Evolutionary conservation across 805 yeast genomes (phyloP).

Genomic region (Komagataella kurtzmanii): DNA sequence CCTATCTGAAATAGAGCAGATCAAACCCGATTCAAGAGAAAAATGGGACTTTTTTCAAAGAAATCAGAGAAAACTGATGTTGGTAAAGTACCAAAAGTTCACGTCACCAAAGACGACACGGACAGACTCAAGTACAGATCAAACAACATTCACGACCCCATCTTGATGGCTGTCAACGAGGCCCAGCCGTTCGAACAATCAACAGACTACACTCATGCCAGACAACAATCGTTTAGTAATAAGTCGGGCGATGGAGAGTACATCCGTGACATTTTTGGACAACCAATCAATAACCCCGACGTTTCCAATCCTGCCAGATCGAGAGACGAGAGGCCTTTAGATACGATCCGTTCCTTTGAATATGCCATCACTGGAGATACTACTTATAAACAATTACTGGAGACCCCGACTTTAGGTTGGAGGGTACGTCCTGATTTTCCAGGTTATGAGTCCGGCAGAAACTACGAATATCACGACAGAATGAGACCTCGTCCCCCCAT

Average conservation of each 20-base stretch:
- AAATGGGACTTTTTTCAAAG: constrained; percentile 8
- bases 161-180: constrained; percentile 84
- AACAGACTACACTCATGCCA: constrained; percentile 19
- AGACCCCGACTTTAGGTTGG: constrained; percentile 72
- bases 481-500: constrained; percentile 3
- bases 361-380: constrained; percentile 87
- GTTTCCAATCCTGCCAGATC: constrained; percentile 86
- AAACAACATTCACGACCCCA: constrained; percentile 76
- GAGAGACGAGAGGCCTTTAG: constrained; percentile 93
- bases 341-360: constrained; percentile 89
- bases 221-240: constrained; percentile 18
- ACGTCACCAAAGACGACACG: constrained; percentile 36
- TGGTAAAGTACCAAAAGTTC: constrained; percentile 14
- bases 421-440: constrained; percentile 73
- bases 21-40: constrained; percentile 16
- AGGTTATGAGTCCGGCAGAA: constrained; percentile 25
- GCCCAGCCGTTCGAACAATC: constrained; percentile 85
- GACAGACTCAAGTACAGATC: constrained; percentile 49
- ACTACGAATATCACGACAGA: constrained; percentile 13
- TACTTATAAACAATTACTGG: constrained; percentile 67
- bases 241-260: constrained; percentile 34
- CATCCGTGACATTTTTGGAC: constrained; percentile 76
- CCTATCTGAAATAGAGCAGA: constrained; percentile 12
- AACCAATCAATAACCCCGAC: constrained; percentile 66
- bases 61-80: constrained; percentile 9